Evolutionary conservation across 1,284 basidiomycete species (phyloP).

Genomic region (Entoloma clypeatum): DNA sequence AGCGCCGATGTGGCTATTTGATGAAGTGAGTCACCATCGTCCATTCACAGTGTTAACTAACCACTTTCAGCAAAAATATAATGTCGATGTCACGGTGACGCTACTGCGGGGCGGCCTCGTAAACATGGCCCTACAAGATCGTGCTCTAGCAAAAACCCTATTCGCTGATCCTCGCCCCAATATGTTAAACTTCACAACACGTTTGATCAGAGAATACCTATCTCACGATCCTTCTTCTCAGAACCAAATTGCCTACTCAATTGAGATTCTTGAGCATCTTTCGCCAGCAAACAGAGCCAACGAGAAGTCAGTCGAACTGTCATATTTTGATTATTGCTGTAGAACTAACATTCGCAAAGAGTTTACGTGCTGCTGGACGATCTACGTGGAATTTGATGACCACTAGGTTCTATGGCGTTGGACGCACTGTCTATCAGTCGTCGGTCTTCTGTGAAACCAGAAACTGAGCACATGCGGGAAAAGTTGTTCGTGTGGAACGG

Average conservation of each 20-base stretch:
- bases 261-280: constrained; percentile 78
- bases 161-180: constrained; percentile 76
- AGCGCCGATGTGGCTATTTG: constrained; percentile 94
- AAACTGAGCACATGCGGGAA: constrained; percentile 67
- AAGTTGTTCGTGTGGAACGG: constrained; percentile 73
- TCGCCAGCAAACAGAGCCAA: constrained; percentile 74
- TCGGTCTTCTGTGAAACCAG: constrained; percentile 56
- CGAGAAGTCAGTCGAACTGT: constrained; percentile 59
- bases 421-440: constrained; percentile 34
- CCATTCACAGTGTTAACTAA: constrained; percentile 8
- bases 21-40: constrained; percentile 62
- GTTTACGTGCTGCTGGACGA: constrained; percentile 65
- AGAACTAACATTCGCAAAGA: constrained; percentile 22
- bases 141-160: constrained; percentile 87
- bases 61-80: constrained; percentile 80
- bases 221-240: constrained; percentile 77
- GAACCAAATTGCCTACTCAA: constrained; percentile 75
- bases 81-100: constrained; percentile 90
- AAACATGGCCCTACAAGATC: constrained; percentile 78
- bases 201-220: constrained; percentile 84
- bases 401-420: constrained; percentile 30
- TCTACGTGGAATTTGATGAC: constrained; percentile 58
- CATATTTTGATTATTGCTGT: constrained; percentile 3
- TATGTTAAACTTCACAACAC: constrained; percentile 80
- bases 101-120: constrained; percentile 85